A percentile compares a stretch with the other conserved stretches of the same genome.
Evolutionary conservation across 352 stramenopile genomes (phyloP).

Genomic region (Pythium insidiosum): DNA sequence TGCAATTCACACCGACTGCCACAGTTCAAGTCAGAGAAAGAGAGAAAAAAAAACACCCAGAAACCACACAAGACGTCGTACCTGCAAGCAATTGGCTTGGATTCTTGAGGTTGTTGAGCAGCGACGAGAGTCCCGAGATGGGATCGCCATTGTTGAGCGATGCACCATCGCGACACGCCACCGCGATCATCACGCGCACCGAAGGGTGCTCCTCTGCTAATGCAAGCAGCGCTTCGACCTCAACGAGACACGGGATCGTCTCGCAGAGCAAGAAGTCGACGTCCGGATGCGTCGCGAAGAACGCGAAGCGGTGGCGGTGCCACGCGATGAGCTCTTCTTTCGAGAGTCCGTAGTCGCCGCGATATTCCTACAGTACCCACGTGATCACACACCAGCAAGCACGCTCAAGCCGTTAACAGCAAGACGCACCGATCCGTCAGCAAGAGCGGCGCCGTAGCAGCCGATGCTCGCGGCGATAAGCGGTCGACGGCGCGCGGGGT

Average conservation of each 20-base stretch:
- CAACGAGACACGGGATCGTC: constrained; percentile 79
- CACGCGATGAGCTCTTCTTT: constrained; percentile 62
- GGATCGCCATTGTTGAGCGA: constrained; percentile 65
- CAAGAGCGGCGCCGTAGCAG: constrained; percentile 76
- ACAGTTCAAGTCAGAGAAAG: too few relatives aligned
- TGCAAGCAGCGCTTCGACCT: constrained; percentile 72
- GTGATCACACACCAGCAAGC: background rate
- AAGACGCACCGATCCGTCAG: constrained; percentile 67
- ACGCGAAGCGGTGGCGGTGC: constrained; percentile 66
- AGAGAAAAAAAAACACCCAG: too few relatives aligned
- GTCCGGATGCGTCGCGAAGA: constrained; percentile 39
- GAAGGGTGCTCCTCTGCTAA: constrained; percentile 59
- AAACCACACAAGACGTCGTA: too few relatives aligned
- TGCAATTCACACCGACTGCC: constrained; percentile 83
- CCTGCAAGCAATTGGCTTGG: constrained; percentile 53
- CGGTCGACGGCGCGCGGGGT: constrained; percentile 35
- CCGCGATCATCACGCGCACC: constrained; percentile 45
- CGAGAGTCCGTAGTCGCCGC: constrained; percentile 66
- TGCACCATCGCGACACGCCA: constrained; percentile 51
- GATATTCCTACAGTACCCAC: constrained; percentile 61
- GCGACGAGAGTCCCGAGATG: constrained; percentile 27
- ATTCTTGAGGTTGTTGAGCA: constrained; percentile 46
- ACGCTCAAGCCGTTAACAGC: background rate
- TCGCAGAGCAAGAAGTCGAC: constrained; percentile 79
- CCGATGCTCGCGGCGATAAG: constrained; percentile 80